These are phyloP conservation scores for Centaurea solstitialis DNA, from an alignment of 129 eudicot species.

Conservation along the genomic window DNA sequence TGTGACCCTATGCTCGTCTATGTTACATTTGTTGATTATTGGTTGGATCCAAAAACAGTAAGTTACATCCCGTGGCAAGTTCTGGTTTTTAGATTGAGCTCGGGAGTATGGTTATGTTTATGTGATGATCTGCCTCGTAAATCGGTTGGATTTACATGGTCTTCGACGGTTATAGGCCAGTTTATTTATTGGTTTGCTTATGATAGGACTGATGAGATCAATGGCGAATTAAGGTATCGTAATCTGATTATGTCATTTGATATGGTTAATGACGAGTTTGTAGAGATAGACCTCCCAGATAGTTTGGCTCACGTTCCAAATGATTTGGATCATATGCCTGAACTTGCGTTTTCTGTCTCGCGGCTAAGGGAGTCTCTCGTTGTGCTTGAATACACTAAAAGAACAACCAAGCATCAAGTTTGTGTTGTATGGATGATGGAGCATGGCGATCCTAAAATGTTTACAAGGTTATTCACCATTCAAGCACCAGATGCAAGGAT, in stretches of 20 bases:
- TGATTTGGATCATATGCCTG: background rate
- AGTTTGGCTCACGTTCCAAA: background rate
- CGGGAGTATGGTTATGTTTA: background rate
- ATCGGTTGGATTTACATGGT: background rate
- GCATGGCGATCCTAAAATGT: too few relatives aligned
- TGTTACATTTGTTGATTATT: conserved; percentile 18
- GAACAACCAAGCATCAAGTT: background rate
- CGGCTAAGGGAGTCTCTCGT: background rate
- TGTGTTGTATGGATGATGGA: too few relatives aligned
- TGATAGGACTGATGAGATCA: background rate
- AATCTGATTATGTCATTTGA: background rate
- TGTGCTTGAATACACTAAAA: background rate
- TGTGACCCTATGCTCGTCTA: background rate
- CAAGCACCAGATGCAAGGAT: too few relatives aligned
- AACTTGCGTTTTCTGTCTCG: background rate
- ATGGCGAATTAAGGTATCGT: background rate
- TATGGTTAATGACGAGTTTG: background rate
- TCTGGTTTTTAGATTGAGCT: background rate
- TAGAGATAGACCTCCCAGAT: background rate
- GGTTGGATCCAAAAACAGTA: background rate
- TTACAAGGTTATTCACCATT: too few relatives aligned
- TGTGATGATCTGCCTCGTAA: background rate
- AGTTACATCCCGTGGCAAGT: background rate
- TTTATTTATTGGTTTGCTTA: background rate
- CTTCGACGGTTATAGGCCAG: background rate